A percentile compares a stretch with the other conserved stretches of the same genome.
phyloP scores from a whole-genome alignment of 768 basidiomycete species.

The Hygrophoropsis aurantiaca region DNA sequence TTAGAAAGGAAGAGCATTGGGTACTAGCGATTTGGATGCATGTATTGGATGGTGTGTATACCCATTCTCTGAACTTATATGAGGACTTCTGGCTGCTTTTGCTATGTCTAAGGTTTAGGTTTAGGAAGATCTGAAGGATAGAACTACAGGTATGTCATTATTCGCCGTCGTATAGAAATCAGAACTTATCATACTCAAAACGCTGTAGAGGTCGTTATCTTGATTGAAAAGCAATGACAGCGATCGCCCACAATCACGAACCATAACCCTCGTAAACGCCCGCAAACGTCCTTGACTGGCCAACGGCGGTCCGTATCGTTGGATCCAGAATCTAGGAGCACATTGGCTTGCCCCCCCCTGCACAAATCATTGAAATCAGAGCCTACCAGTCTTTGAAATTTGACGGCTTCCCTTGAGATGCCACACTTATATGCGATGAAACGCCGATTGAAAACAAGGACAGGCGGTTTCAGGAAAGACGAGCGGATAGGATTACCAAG shows the following conservation, averaged over 20 bases:
- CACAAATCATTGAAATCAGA: neutral
- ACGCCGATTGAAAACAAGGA: slow-evolving; percentile 4
- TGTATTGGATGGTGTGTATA: too few species aligned
- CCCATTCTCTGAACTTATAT: too few species aligned
- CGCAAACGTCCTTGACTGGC: neutral
- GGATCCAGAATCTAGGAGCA: slow-evolving; percentile 12
- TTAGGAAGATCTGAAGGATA: too few species aligned
- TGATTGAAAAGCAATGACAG: too few species aligned
- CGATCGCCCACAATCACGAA: too few species aligned
- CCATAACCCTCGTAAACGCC: neutral
- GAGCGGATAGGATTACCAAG: neutral
- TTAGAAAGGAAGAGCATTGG: slow-evolving; percentile 44
- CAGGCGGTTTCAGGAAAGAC: slow-evolving; percentile 2
- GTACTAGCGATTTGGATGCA: too few species aligned
- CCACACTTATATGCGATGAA: slow-evolving; percentile 1
- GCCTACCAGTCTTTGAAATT: slow-evolving; percentile 6
- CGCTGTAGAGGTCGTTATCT: too few species aligned
- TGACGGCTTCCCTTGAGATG: slow-evolving; percentile 2
- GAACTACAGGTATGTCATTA: too few species aligned
- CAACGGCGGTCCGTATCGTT: slow-evolving; percentile 16
- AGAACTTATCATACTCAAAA: too few species aligned
- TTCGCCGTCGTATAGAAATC: too few species aligned
- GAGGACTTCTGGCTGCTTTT: too few species aligned
- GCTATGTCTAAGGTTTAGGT: too few species aligned
- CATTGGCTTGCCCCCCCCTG: slow-evolving; percentile 19